Evolutionary conservation across 2,329 filamentous ascomycete species (phyloP).

Genomic region (Microsporum audouinii): DNA sequence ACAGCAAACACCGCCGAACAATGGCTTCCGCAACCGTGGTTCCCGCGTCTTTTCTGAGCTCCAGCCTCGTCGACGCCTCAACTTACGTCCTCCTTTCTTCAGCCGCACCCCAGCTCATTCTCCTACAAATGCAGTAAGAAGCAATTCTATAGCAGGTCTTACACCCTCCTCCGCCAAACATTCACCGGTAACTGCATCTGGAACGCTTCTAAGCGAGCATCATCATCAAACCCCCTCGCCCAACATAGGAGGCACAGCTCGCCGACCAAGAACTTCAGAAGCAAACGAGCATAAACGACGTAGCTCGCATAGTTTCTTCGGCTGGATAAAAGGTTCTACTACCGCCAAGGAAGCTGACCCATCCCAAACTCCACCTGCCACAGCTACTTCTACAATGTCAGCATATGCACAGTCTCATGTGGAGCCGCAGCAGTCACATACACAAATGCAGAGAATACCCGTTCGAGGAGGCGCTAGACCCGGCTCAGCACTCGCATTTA

Average conservation of each 20-base stretch:
- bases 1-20: background rate
- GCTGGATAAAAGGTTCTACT: conserved; percentile 30
- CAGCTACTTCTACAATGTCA: background rate
- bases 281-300: conserved; percentile 27
- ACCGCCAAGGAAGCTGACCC: background rate
- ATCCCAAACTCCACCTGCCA: background rate
- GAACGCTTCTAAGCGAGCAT: background rate
- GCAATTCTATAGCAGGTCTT: background rate
- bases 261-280: conserved; percentile 14
- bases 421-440: background rate
- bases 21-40: conserved; percentile 9
- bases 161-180: background rate
- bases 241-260: background rate
- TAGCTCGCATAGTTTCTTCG: conserved; percentile 28
- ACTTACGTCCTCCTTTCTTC: conserved; percentile 28
- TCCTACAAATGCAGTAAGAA: conserved; percentile 19
- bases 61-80: conserved; percentile 25
- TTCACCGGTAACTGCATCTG: conserved; percentile 11
- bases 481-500: background rate
- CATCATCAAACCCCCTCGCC: background rate
- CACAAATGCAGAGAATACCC: background rate
- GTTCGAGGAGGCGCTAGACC: background rate
- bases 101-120: conserved; percentile 18
- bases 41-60: conserved; percentile 9
- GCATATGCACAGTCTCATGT: background rate